Evolutionary conservation across 257 asterid species (phyloP).

Genomic region (Solanum tarapatanum): DNA sequence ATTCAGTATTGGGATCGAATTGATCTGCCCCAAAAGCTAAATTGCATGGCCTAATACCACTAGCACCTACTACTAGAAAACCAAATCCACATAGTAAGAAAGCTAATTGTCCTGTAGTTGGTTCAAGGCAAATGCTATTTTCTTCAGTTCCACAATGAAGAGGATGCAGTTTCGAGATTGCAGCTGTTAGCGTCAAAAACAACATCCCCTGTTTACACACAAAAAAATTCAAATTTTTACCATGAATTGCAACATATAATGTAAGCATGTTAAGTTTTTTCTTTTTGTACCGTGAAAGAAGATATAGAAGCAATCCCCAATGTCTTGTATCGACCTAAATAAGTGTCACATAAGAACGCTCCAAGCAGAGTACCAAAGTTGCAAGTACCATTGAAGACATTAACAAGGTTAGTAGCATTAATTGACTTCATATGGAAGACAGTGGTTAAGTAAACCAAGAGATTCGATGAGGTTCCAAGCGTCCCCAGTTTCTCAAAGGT

Average conservation of each 20-base stretch:
- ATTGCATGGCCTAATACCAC: constrained; percentile 21
- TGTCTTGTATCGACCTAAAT: constrained; percentile 24
- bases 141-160: background rate
- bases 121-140: background rate
- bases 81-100: constrained; percentile 11
- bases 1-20: constrained; percentile 14
- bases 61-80: constrained; percentile 9
- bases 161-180: constrained; percentile 11
- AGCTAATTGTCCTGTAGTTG: constrained; percentile 13
- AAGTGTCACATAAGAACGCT: constrained; percentile 21
- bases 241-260: background rate
- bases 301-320: constrained; percentile 18
- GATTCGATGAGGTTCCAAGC: constrained; percentile 20
- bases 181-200: constrained; percentile 14
- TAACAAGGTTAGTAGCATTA: constrained; percentile 16
- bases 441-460: constrained; percentile 20
- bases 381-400: constrained; percentile 23
- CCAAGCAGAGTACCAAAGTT: constrained; percentile 21
- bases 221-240: background rate
- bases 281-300: constrained; percentile 10
- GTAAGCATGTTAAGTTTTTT: background rate
- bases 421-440: constrained; percentile 19
- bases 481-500: constrained; percentile 29
- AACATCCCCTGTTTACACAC: constrained; percentile 11
- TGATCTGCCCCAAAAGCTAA: constrained; percentile 28